phyloP scores from a whole-genome alignment of 352 stramenopile species.

The Phytopythium sindhum region DNA sequence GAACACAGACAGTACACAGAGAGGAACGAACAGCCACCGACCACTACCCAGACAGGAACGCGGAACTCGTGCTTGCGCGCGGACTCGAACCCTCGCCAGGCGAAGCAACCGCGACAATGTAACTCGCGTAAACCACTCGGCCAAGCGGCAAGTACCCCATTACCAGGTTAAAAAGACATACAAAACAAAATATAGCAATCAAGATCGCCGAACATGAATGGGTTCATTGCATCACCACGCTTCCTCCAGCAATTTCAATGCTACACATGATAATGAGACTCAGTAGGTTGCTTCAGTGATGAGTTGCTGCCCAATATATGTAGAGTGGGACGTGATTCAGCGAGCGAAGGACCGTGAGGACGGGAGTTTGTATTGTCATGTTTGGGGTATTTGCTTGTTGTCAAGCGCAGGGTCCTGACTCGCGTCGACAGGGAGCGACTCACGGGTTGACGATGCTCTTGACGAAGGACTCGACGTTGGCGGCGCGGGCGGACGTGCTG shows the following conservation, averaged over 20 bases:
- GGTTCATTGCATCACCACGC: too few relatives aligned
- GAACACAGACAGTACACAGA: conserved; percentile 13
- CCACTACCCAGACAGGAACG: neutral
- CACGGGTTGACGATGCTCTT: conserved; percentile 68
- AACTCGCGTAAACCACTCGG: conserved; percentile 12
- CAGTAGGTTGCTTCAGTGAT: too few relatives aligned
- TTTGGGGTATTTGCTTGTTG: too few relatives aligned
- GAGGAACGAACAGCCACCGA: conserved; percentile 1
- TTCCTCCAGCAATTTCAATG: too few relatives aligned
- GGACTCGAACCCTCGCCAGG: conserved; percentile 64
- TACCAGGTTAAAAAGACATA: neutral
- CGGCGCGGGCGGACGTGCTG: conserved; percentile 55
- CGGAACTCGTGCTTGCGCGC: conserved; percentile 9
- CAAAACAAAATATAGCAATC: neutral
- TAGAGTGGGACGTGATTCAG: too few relatives aligned
- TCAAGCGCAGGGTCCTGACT: too few relatives aligned
- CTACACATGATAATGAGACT: too few relatives aligned
- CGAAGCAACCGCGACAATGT: neutral
- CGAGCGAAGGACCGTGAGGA: too few relatives aligned
- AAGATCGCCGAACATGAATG: too few relatives aligned
- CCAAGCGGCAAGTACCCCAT: conserved; percentile 13
- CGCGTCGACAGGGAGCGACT: neutral
- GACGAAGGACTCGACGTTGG: conserved; percentile 71
- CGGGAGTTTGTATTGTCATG: too few relatives aligned
- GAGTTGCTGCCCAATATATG: too few relatives aligned